Conservation (phyloP, 2,329 filamentous ascomycete species). For the Fusarium buxicola region DNA sequence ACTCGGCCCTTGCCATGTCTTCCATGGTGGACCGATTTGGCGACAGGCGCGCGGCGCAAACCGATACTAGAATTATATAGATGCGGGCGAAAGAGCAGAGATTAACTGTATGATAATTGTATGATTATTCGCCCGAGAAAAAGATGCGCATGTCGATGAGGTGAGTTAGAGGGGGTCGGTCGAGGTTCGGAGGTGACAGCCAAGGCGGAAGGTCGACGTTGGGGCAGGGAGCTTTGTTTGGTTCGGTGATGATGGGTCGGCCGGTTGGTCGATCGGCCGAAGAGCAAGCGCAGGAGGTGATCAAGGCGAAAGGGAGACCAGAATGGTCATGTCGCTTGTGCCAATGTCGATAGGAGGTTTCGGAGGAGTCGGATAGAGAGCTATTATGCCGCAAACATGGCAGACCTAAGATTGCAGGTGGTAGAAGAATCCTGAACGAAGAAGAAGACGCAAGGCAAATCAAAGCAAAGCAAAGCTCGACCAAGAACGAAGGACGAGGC, state of each 20-base stretch:
- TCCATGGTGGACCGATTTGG: constrained; percentile 68
- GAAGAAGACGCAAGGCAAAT: neutral
- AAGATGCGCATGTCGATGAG: constrained; percentile 30
- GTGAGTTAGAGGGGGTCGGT: constrained; percentile 37
- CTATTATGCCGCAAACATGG: constrained; percentile 9
- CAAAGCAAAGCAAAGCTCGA: constrained; percentile 10
- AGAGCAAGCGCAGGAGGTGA: constrained; percentile 2
- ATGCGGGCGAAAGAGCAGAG: constrained; percentile 3
- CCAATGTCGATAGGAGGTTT: constrained; percentile 16
- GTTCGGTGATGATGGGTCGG: constrained; percentile 13
- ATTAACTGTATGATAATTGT: constrained; percentile 31
- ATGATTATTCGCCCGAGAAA: constrained; percentile 30
- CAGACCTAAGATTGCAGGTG: constrained; percentile 19
- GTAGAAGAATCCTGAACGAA: constrained; percentile 7
- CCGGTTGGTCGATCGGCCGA: neutral
- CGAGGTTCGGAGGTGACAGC: constrained; percentile 29
- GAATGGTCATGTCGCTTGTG: constrained; percentile 6
- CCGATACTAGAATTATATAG: constrained; percentile 29
- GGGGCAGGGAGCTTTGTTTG: constrained; percentile 20
- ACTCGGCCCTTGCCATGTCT: constrained; percentile 85
- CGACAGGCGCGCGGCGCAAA: constrained; percentile 29
- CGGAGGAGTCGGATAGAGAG: constrained; percentile 31
- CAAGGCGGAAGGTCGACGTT: constrained; percentile 11
- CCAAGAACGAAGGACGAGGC: constrained; percentile 23
- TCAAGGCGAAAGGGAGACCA: neutral